Evolutionary conservation across 2,329 filamentous ascomycete genomes (phyloP).

Genomic region (Daldinia eschscholtzii): DNA sequence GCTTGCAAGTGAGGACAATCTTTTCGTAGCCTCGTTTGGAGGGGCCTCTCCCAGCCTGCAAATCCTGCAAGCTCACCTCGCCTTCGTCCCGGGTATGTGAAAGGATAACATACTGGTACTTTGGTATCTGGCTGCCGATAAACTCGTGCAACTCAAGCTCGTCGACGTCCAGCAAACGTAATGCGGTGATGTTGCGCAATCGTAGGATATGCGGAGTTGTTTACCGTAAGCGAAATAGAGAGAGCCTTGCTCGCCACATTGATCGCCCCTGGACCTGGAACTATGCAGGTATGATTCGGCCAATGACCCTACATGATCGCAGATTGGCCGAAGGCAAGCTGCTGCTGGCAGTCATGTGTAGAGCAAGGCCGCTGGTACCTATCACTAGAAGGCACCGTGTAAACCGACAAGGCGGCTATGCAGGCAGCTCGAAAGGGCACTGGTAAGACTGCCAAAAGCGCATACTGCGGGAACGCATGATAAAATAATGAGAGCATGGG

Average conservation of each 20-base stretch:
- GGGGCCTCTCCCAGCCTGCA: slow-evolving; percentile 25
- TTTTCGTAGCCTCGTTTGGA: slow-evolving; percentile 32
- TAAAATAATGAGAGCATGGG: not conserved
- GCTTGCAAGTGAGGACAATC: slow-evolving; percentile 30
- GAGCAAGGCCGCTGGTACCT: not conserved
- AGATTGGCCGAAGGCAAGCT: slow-evolving; percentile 12
- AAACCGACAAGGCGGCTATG: not conserved
- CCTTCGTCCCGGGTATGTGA: slow-evolving; percentile 31
- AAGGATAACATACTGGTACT: slow-evolving; percentile 31
- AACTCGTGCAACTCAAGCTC: slow-evolving; percentile 16
- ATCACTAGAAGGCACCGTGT: slow-evolving; percentile 1
- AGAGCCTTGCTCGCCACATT: slow-evolving; percentile 18
- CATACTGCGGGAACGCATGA: not conserved
- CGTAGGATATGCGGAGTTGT: not conserved
- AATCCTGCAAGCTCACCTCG: slow-evolving; percentile 38
- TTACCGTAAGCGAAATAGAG: slow-evolving; percentile 3
- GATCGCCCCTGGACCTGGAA: not conserved
- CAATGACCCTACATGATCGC: not conserved
- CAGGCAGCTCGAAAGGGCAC: not conserved
- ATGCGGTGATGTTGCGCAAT: slow-evolving; percentile 7
- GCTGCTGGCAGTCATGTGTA: not conserved
- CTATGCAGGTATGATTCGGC: slow-evolving; percentile 1
- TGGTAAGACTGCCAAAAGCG: not conserved
- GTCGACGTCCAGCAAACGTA: slow-evolving; percentile 33
- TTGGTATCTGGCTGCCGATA: slow-evolving; percentile 15